Evolutionary conservation across 768 basidiomycete genomes (phyloP).

Genomic region (Russula lepida): DNA sequence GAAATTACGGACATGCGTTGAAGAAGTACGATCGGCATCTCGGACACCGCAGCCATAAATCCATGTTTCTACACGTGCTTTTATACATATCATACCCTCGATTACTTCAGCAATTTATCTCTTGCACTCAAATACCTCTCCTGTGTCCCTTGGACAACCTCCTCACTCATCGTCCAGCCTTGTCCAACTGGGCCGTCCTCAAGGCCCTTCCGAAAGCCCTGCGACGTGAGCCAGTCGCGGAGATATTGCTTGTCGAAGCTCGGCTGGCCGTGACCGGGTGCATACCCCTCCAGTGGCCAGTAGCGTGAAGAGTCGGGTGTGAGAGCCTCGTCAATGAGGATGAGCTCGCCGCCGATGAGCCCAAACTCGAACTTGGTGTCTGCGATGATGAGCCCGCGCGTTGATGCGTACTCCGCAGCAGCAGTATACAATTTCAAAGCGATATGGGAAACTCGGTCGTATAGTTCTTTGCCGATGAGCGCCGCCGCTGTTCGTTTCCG

Average conservation of each 20-base stretch:
- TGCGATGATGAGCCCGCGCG: conserved; percentile 83
- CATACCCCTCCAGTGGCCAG: conserved; percentile 78
- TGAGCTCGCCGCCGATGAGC: conserved; percentile 53
- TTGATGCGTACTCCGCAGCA: conserved; percentile 65
- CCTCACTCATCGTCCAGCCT: conserved; percentile 73
- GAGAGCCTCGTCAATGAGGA: conserved; percentile 92
- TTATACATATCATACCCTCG: background rate
- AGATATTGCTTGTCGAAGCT: conserved; percentile 98
- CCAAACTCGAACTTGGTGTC: conserved; percentile 99
- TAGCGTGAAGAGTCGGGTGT: conserved; percentile 97
- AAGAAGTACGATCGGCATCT: conserved; percentile 32
- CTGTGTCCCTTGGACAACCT: conserved; percentile 69
- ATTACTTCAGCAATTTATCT: conserved; percentile 34
- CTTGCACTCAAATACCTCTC: conserved; percentile 75
- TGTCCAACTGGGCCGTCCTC: conserved; percentile 63
- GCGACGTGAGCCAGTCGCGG: conserved; percentile 74
- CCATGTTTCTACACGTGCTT: background rate
- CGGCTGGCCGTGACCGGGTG: conserved; percentile 65
- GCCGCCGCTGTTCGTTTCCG: conserved; percentile 40
- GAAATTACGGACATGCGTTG: conserved; percentile 60
- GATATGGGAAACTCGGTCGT: conserved; percentile 45
- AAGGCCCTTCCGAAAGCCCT: conserved; percentile 71
- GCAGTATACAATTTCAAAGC: conserved; percentile 61
- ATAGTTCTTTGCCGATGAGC: conserved; percentile 61
- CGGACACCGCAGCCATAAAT: conserved; percentile 3